Evolutionary conservation across 768 basidiomycete genomes (phyloP), one percentile per base, ranked within the genome.

Genomic region (Rubroboletus pulcherrimus): DNA sequence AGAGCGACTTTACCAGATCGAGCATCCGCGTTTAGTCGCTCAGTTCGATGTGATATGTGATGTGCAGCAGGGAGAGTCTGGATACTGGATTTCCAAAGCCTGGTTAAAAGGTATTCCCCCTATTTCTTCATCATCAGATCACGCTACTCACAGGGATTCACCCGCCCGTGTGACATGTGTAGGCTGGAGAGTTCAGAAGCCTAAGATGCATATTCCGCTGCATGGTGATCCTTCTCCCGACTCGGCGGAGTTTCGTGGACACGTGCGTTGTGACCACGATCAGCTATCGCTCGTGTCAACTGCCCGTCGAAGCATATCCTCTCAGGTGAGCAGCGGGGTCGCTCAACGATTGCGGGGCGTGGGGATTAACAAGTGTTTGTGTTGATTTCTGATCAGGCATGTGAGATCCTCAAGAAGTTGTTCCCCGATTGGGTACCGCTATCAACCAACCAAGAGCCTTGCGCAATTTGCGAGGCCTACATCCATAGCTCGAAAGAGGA

Each of bases 251-350:
- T 93, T 78, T 67, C 61, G 68, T 41, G 66, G 69, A 35, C 80
- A 93, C 65, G 85, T 93, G 47, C 65, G 72, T 3, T 94, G 92
- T 66, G 86, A 87, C 64, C 92, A 94, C 59, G 85, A 78, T 24
- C 74, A 71, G 0, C 69, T 92, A 49, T 78, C 81, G 21, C 74
- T 82, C 21, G 85, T 82, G 59, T 65, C 71, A 2, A 77, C 78
- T 44, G 75, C 75, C 51, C 83, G 91, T 30, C 77, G 77, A 38
- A 80, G 78, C 35, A 87, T 94, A 65, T 84, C 88, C 31, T 63
- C 57, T 30, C 75, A 84, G 74, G 91, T 85, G 56, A 61, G 74
- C 39, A 48, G 42, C 21, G 50, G 42, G 51, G 31, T 51, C 12
- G 29, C 33, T 49, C 51, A 24, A 41, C 17, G 8, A 38, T 44